Conservation (phyloP, 225 moss, liverwort and hornwort species). For the Lunularia cruciata region DNA sequence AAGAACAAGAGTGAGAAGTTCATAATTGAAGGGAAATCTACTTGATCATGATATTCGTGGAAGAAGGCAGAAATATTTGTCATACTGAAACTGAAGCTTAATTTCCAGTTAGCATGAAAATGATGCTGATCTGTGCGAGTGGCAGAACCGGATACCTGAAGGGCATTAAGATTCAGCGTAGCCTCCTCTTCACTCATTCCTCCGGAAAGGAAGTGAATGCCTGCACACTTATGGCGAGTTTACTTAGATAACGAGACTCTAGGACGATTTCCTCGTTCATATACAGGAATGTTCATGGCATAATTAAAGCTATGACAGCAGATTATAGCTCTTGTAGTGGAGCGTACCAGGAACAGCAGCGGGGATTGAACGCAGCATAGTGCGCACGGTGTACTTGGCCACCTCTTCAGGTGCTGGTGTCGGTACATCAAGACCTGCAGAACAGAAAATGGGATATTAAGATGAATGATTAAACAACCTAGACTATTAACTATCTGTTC, state of each 20-base stretch:
- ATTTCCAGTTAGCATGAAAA: too few relatives aligned
- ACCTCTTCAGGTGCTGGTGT: slow-evolving; percentile 96
- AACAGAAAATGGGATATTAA: too few relatives aligned
- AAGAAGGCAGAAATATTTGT: neutral
- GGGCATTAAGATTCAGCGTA: slow-evolving; percentile 89
- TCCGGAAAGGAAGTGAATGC: slow-evolving; percentile 95
- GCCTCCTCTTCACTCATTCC: slow-evolving; percentile 99
- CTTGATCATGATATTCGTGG: neutral
- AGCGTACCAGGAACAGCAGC: slow-evolving; percentile 87
- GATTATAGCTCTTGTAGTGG: neutral
- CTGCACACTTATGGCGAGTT: slow-evolving; percentile 36
- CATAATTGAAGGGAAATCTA: neutral
- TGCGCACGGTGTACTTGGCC: slow-evolving; percentile 89
- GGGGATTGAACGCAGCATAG: slow-evolving; percentile 86
- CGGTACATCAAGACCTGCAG: slow-evolving; percentile 89
- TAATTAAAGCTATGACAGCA: too few relatives aligned
- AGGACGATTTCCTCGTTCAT: too few relatives aligned
- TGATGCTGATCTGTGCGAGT: too few relatives aligned
- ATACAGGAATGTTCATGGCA: too few relatives aligned
- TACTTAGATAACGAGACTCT: too few relatives aligned
- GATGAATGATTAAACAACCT: too few relatives aligned
- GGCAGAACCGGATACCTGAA: slow-evolving; percentile 85
- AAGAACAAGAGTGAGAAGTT: neutral
- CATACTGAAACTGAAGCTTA: too few relatives aligned
- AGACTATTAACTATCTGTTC: neutral